Evolutionary conservation across 2,329 filamentous ascomycete species (phyloP), one percentile per base, ranked within the genome.

Genomic region (Verticillium zaregamsianum): DNA sequence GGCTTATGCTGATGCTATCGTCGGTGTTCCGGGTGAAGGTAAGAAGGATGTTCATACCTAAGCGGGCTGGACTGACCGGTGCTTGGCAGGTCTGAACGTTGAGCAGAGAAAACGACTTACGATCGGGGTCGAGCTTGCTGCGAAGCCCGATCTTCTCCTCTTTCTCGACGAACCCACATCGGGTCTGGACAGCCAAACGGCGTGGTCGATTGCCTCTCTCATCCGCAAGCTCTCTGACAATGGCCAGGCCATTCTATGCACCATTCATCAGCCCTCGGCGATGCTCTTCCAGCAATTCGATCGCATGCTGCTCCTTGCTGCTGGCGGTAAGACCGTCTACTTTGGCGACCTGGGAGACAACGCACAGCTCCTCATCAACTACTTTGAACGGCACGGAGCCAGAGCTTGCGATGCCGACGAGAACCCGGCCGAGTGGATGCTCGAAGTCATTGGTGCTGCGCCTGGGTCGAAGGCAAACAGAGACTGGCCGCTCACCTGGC

Each of bases 91-190:
- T 0, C 62, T 73, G 3, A 73, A 86, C 64, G 73, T 77, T 0
- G 77, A 80, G 62, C 77, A 80, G 62, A 68, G 78, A 9, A 80
- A 80, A 57, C 83, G 89, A 65, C 79, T 92, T 9, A 92, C 90
- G 0, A 92, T 92, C 63, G 90, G 88, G 69, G 90, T 92, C 2
- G 90, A 93, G 70, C 77, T 93, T 3, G 90, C 88, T 23, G 90
- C 90, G 1, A 90, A 89, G 70, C 90, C 90, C 0, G 82, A 88
- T 45, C 76, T 92, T 2, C 81, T 92, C 57, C 82, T 92, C 20
- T 93, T 92, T 78, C 80, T 92, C 23, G 90, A 93, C 68, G 90
- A 93, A 68, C 90, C 90, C 2, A 92, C 90, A 5, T 91, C 89
- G 5, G 90, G 90, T 70, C 80, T 92, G 15, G 90, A 93, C 72